Evolutionary conservation across 371 early-diverging fungal species (phyloP), one percentile per base, ranked within the genome.

Genomic region (Apophysomyces elegans): DNA sequence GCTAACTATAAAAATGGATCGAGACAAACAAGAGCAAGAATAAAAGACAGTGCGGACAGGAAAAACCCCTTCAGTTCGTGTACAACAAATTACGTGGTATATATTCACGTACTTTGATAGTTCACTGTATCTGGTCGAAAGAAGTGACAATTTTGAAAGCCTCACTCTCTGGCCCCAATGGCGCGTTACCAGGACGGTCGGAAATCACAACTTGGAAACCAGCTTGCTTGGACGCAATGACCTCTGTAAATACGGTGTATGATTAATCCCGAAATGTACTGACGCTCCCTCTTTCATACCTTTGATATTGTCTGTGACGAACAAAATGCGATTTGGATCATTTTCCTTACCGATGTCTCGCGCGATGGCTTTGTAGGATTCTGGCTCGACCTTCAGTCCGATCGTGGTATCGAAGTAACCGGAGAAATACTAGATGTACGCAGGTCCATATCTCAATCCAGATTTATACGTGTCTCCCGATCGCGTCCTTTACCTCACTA

Each of bases 321-420:
- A 96, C 63, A 96, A 71, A 16, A 96, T 87, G 7, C 70, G 61
- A 1, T 63, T 62, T 1, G 92, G 88, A 1, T 65, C 43, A 11
- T 65, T 36, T 1, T 70, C 68, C 7, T 80, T 54, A 4, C 81
- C 84, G 66, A 96, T 90, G 21, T 88, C 84, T 1, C 81, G 45
- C 0, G 91, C 91, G 76, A 97, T 96, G 32, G 77, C 79, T 18
- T 65, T 61, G 69, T 97, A 97, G 46, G 91, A 91, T 54, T 74
- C 62, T 2, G 75, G 57, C 46, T 90, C 90, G 0, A 88, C 62
- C 71, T 97, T 97, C 9, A 77, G 68, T 2, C 98, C 98, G 65
- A 93, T 84, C 12, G 78, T 68, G 5, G 98, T 97, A 72, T 97
- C 98, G 76, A 90, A 97, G 82, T 97, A 88, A 12, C 96, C 96